Evolutionary conservation across 2,329 filamentous ascomycete species (phyloP).

Genomic region (Tricladium varicosporioides): DNA sequence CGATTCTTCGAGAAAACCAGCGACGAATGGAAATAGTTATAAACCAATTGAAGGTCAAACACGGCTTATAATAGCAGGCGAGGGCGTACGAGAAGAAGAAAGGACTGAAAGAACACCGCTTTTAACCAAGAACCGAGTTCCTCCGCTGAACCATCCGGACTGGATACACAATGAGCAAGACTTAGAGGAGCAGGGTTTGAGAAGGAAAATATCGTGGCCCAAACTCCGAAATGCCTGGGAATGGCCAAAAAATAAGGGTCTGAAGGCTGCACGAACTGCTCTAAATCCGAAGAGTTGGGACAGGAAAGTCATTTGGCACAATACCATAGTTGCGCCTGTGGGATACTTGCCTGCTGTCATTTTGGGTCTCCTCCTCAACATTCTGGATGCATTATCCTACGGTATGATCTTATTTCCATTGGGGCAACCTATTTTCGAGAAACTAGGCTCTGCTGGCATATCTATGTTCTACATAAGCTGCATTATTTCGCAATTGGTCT

Average conservation of each 20-base stretch:
- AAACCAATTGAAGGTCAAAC: constrained; percentile 12
- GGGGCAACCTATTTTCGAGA: constrained; percentile 79
- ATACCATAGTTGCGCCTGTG: constrained; percentile 63
- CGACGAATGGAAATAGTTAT: constrained; percentile 6
- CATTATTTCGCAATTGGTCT: constrained; percentile 88
- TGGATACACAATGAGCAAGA: constrained; percentile 33
- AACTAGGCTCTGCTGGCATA: constrained; percentile 87
- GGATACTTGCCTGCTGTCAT: constrained; percentile 81
- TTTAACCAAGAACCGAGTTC: constrained; percentile 20
- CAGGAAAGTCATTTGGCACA: constrained; percentile 60
- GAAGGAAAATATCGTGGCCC: constrained; percentile 25
- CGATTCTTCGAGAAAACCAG: constrained; percentile 5
- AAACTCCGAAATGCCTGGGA: constrained; percentile 26
- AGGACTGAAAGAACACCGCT: constrained; percentile 33
- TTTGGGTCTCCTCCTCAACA: constrained; percentile 84
- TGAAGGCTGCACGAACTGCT: constrained; percentile 31
- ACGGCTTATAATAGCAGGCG: constrained; percentile 24
- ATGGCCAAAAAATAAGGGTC: constrained; percentile 24
- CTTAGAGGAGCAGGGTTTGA: constrained; percentile 28
- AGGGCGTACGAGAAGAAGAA: constrained; percentile 28
- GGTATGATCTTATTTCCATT: constrained; percentile 94
- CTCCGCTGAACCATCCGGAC: constrained; percentile 25
- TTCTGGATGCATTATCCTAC: constrained; percentile 92
- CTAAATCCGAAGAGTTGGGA: constrained; percentile 72
- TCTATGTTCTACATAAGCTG: constrained; percentile 99